Base-by-base conservation (phyloP, 768 basidiomycete species). In the Wakefieldia striispora region DNA sequence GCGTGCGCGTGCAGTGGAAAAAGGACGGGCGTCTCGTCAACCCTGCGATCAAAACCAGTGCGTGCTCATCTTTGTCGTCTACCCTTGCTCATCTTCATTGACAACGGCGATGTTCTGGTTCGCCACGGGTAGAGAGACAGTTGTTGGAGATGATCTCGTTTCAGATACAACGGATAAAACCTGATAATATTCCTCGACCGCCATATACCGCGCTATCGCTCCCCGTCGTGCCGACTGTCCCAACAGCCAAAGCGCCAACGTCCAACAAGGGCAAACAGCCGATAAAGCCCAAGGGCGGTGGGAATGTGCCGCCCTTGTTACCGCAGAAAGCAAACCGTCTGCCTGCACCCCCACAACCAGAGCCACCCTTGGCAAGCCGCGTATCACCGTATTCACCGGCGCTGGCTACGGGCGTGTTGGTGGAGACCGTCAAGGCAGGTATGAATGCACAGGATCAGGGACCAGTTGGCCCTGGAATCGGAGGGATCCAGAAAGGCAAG, bases 1-100 rank as follows among this genome's bases (percentile, higher is more conserved):
- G 95, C 21, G 91, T 99, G 51, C 82, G 92, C 55, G 89, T 98
- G 20, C 89, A 89, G 62, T 91, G 88, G 87, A 92, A 89, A 78
- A 86, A 86, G 66, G 86, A 91, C 51, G 89, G 79, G 0, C 61
- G 68, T 31, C 74, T 86, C 9, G 69, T 87, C 51, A 86, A 91
- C 60, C 73, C 78, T 3, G 62, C 66, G n/a, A 83, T 92, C 61
- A 83, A 79, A 71, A 86, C 84, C 27, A 92, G 90, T 92, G 64
- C 58, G 85, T 77, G 40, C 26, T 35, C 38, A 11, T 45, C 42
- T n/a, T 19, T 29, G 27, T 36, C 40, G 0, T 41, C 23, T 20
- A 16, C 43, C 27, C 13, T 19, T n/a, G 14, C 45, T 49, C 29
- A 36, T 29, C 19, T 34, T 37, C 27, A 7, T 16, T 16, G 33